Percentiles rank a stretch among this genome's conserved stretches.
These are phyloP conservation scores for Microcos paniculata DNA, from an alignment of 345 rosid species.

Conservation along the genomic window DNA sequence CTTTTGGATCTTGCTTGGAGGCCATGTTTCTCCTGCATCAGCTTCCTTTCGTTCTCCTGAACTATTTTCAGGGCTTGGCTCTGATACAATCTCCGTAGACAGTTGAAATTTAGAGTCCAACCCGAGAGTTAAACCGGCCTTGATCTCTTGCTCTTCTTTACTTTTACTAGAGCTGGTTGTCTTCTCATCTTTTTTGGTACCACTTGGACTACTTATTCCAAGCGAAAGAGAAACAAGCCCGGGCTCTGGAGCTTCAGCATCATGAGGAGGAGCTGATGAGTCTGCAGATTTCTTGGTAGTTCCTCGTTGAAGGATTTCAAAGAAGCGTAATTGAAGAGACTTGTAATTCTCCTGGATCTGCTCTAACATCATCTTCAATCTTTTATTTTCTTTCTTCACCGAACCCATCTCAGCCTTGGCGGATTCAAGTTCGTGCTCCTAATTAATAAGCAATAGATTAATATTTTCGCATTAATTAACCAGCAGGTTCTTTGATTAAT, in stretches of 20 bases:
- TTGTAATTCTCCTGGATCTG: conserved; percentile 62
- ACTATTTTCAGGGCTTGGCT: conserved; percentile 36
- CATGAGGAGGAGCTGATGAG: conserved; percentile 21
- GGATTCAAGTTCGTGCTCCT: conserved; percentile 53
- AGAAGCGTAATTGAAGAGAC: conserved; percentile 59
- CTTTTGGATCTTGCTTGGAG: conserved; percentile 53
- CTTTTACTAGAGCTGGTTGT: conserved; percentile 18
- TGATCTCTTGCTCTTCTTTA: conserved; percentile 41
- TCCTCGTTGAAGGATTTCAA: conserved; percentile 51
- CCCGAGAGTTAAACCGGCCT: conserved; percentile 53
- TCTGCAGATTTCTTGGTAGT: conserved; percentile 23
- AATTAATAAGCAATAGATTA: background rate
- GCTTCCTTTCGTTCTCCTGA: conserved; percentile 42
- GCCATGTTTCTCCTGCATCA: conserved; percentile 43
- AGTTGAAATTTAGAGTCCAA: conserved; percentile 36
- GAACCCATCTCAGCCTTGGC: conserved; percentile 72
- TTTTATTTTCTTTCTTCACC: conserved; percentile 69
- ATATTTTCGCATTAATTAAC: conserved; percentile 2
- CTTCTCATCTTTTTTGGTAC: conserved; percentile 37
- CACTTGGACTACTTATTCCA: conserved; percentile 50
- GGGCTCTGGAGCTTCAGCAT: conserved; percentile 29
- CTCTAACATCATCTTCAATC: conserved; percentile 55
- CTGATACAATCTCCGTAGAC: conserved; percentile 26
- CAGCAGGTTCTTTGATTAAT: background rate
- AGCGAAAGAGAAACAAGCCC: conserved; percentile 76